Evolutionary conservation across 1,284 basidiomycete genomes (phyloP).

Genomic region (Marasmius sp.): DNA sequence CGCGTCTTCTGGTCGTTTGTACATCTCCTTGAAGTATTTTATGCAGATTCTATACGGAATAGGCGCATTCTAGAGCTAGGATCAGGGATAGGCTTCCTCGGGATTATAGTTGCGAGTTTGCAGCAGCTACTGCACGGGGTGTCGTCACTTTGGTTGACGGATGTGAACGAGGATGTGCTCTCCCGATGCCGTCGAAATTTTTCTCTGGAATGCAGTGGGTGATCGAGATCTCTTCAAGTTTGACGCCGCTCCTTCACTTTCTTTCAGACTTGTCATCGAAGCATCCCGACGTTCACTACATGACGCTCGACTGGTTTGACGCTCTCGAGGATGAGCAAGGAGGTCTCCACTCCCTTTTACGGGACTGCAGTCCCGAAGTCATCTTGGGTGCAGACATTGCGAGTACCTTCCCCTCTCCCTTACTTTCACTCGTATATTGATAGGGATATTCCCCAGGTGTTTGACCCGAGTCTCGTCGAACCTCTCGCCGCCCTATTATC

Average conservation of each 20-base stretch:
- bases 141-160: constrained; percentile 55
- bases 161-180: constrained; percentile 67
- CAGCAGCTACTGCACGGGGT: constrained; percentile 32
- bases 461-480: constrained; percentile 63
- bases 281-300: constrained; percentile 44
- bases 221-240: background rate
- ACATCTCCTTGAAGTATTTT: background rate
- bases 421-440: background rate
- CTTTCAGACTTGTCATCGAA: constrained; percentile 49
- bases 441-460: constrained; percentile 47
- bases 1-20: background rate
- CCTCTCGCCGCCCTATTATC: constrained; percentile 53
- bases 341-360: constrained; percentile 32
- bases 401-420: constrained; percentile 12
- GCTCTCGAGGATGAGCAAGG: constrained; percentile 37
- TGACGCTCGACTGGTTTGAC: constrained; percentile 63
- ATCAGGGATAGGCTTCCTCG: constrained; percentile 72
- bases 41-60: constrained; percentile 47
- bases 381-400: constrained; percentile 75
- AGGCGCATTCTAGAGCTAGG: constrained; percentile 68
- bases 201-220: constrained; percentile 63
- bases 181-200: constrained; percentile 58
- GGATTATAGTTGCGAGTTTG: constrained; percentile 55
- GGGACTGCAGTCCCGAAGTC: constrained; percentile 48
- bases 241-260: background rate